Evolutionary conservation across 2,329 filamentous ascomycete genomes (phyloP), one percentile per base, ranked within the genome.

Genomic region (Ophiocordyceps camponoti-leonardi): DNA sequence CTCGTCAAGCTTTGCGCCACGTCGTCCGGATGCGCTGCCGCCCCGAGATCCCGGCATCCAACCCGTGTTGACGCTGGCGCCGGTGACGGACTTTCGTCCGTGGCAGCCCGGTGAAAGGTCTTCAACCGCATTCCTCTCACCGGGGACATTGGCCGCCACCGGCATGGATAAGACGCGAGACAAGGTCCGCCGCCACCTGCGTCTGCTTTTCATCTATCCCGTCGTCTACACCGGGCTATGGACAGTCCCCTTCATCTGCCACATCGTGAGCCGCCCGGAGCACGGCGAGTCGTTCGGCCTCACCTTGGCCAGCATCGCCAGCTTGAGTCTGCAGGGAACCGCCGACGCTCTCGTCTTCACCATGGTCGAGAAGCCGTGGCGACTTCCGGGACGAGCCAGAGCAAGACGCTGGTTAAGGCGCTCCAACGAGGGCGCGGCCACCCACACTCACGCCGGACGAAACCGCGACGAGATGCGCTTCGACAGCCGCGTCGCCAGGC

Each of bases 181-280:
- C 16, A 73, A 72, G 47, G 79, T 84, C 48, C 71, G 74, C 41
- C 73, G 79, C 11, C 82, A 87, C 54, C 68, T 87, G 2, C 74
- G 80, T 30, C 72, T 82, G 28, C 68, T 87, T 18, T 86, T 88
- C 61, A 76, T 86, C 43, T 90, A 90, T 57, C 84, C 84, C 0
- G 57, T 81, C 18, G 72, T 83, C 4, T 88, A 90, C 59, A 68
- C 83, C 19, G 60, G 75, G 5, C 75, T 85, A 51, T 90, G 84
- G 84, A 62, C 82, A 4, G 62, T 83, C 8, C 83, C 84, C 0
- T 84, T 87, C 52, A 63, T 79, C 2, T 68, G 68, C 2, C 80
- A 87, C 57, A 67, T 77, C 44, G 61, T 79, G 44, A 40, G 48
- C 12, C 50, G 53, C 16, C 54, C 53, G 30, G 48, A 51, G 13